Percentiles rank a stretch among this genome's conserved stretches.
These are phyloP conservation scores for Coemansia sp. DNA, from an alignment of 192 early-diverging fungal species.

Conservation along the genomic window DNA sequence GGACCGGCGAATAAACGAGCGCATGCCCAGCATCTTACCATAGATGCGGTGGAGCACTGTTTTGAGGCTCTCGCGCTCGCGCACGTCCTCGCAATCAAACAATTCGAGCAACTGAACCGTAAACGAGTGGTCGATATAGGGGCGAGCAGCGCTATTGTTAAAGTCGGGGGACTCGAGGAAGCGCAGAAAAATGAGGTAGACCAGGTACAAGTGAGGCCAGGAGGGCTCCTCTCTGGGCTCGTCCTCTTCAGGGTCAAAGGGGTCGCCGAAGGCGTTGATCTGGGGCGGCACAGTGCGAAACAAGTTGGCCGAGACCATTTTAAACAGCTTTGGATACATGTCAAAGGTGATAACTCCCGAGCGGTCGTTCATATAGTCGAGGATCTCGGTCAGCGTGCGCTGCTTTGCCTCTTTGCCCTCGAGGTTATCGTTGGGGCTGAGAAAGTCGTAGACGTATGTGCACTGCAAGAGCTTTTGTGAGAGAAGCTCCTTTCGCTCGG, in stretches of 20 bases:
- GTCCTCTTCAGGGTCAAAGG: slow-evolving; percentile 99
- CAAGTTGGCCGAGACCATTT: slow-evolving; percentile 94
- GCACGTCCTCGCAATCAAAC: slow-evolving; percentile 99
- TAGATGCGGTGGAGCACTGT: slow-evolving; percentile 98
- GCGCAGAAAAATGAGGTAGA: slow-evolving; percentile 97
- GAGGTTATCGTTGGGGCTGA: slow-evolving; percentile 80
- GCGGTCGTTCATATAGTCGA: slow-evolving; percentile 90
- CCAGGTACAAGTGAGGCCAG: slow-evolving; percentile 97
- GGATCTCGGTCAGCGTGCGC: slow-evolving; percentile 82
- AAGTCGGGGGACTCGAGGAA: slow-evolving; percentile 99
- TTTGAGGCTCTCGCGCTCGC: slow-evolving; percentile 98
- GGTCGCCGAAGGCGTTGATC: slow-evolving; percentile 91
- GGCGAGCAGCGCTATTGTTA: slow-evolving; percentile 93
- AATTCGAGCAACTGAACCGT: slow-evolving; percentile 83
- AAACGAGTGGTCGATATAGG: slow-evolving; percentile 95
- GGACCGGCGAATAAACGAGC: slow-evolving; percentile 94
- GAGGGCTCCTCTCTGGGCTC: slow-evolving; percentile 95
- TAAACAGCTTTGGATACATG: slow-evolving; percentile 89
- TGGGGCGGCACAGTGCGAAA: slow-evolving; percentile 97
- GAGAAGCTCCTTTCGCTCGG: slow-evolving; percentile 85
- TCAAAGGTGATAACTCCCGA: slow-evolving; percentile 84
- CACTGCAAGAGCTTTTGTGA: slow-evolving; percentile 91
- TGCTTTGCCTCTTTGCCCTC: slow-evolving; percentile 97
- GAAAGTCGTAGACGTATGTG: slow-evolving; percentile 93
- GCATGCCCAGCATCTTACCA: slow-evolving; percentile 95